Evolutionary conservation across 2,329 filamentous ascomycete species (phyloP), one percentile per base, ranked within the genome.

Genomic region (Ophiostoma pallidulum): DNA sequence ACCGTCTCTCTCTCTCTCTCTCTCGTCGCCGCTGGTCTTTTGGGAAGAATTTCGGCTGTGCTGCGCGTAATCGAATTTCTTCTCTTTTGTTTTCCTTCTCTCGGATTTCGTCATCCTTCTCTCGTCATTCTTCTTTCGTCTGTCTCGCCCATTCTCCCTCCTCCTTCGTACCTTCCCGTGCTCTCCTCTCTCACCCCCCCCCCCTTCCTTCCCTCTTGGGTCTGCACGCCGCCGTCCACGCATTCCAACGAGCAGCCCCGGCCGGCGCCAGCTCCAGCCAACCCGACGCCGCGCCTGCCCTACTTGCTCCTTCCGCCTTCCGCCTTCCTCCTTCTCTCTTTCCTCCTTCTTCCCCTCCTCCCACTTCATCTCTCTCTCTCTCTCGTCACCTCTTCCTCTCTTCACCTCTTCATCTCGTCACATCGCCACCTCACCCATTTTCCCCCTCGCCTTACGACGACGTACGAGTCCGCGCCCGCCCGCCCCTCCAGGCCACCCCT

Each of bases 181-280:
- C 18, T 8, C 35, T 35, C 33, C 43, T 44, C n/a, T 35, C 26
- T 31, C 10, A 18, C 22, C 20, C 18, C 31, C 36, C 42, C 32
- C 33, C 24, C 24, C 24, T 28, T 45, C 6, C 24, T n/a, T n/a
- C n/a, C n/a, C n/a, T n/a, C n/a, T n/a, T n/a, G n/a, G n/a, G n/a
- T n/a, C n/a, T n/a, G n/a, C n/a, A n/a, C 42, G 18, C 28, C 33
- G 33, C 33, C 24, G 35, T 44, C 41, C 41, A 37, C 32, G 22
- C 31, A 36, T 29, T 28, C 32, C 41, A 43, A 36, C 13, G 18
- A 32, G 31, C 31, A 13, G 7, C 4, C 13, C 29, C 10, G 31
- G 20, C 22, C 18, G 20, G n/a, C 41, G 10, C 26, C 20, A 20
- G 42, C 33, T n/a, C n/a, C 26, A 8, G 13, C 31, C 16, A 24